Evolutionary conservation across 805 yeast species (phyloP), one percentile per base, ranked within the genome.

Genomic region (Komagataella populi): DNA sequence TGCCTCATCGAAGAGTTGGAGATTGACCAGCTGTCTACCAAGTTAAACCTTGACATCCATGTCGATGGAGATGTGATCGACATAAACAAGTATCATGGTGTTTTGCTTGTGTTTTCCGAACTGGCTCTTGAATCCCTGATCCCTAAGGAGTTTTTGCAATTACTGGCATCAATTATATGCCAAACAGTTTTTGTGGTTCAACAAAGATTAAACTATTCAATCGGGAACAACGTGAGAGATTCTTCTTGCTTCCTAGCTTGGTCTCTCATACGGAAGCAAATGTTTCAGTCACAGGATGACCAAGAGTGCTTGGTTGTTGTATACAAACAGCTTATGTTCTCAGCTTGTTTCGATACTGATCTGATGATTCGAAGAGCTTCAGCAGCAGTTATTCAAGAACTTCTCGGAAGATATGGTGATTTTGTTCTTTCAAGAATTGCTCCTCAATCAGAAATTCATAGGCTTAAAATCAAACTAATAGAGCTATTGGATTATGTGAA

Each of bases 221-320:
- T 76, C 6, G 95, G 95, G 0, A 65, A 76, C 2, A 87, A 83
- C 56, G 74, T 91, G 1, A 72, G 95, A 52, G 98, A 90, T 63
- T 81, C 96, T 0, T 80, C 91, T 0, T 85, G 95, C 63, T 90
- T 84, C 59, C 78, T 86, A 0, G 66, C 80, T n/a, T 90, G 98
- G 98, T 77, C 95, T 0, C 51, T 84, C 16, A 72, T 78, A 43
- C 72, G 84, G 55, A 66, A 67, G 60, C 58, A 66, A 52, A 46
- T 51, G 46, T 30, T 30, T 30, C 24, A 8, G 7, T 22, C 47
- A 6, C 53, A 55, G 0, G 44, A 49, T 0, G 59, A 59, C 6
- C 54, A 70, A 3, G 47, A 54, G 1, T 52, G 59, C 1, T 56
- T 56, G 0, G 39, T 57, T 0, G 50, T 50, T 1, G 45, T 69